Evolutionary conservation across 2,329 filamentous ascomycete species (phyloP).

Genomic region (Botrytis fabae): DNA sequence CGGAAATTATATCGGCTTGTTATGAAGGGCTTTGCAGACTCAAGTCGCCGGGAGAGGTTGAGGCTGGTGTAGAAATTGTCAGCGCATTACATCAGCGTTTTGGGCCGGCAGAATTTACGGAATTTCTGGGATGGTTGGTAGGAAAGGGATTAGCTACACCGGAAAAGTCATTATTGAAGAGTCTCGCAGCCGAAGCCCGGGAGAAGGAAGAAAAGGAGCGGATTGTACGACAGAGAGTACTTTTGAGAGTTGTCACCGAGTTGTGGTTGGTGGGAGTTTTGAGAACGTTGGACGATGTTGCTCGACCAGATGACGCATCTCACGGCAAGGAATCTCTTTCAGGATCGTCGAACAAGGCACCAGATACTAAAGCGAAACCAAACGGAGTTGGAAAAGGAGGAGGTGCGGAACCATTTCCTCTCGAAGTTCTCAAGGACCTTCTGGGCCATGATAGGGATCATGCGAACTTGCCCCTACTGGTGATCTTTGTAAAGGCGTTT

Average conservation of each 20-base stretch:
- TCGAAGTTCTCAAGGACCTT: constrained; percentile 97
- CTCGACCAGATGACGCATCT: constrained; percentile 61
- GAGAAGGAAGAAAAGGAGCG: constrained; percentile 97
- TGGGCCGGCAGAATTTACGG: constrained; percentile 84
- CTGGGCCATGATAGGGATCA: constrained; percentile 93
- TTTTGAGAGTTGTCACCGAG: constrained; percentile 89
- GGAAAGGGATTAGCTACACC: constrained; percentile 89
- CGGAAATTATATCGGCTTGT: constrained; percentile 93
- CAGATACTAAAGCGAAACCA: constrained; percentile 57
- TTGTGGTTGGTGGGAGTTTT: constrained; percentile 91
- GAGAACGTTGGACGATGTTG: constrained; percentile 72
- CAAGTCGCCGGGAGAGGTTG: constrained; percentile 88
- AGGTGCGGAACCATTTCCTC: constrained; percentile 85
- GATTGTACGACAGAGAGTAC: constrained; percentile 77
- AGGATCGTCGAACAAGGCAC: constrained; percentile 59
- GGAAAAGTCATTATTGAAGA: constrained; percentile 80
- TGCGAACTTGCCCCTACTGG: constrained; percentile 83
- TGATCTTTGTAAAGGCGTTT: constrained; percentile 94
- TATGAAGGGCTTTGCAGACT: constrained; percentile 92
- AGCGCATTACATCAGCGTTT: constrained; percentile 96
- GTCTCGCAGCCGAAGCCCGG: constrained; percentile 73
- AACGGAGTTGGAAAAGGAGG: constrained; percentile 58
- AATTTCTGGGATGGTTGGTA: constrained; percentile 87
- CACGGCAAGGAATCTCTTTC: constrained; percentile 48
- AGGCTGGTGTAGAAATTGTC: constrained; percentile 87